phyloP scores from a whole-genome alignment of 495 filamentous ascomycete species.

The Xylaria telfairii region DNA sequence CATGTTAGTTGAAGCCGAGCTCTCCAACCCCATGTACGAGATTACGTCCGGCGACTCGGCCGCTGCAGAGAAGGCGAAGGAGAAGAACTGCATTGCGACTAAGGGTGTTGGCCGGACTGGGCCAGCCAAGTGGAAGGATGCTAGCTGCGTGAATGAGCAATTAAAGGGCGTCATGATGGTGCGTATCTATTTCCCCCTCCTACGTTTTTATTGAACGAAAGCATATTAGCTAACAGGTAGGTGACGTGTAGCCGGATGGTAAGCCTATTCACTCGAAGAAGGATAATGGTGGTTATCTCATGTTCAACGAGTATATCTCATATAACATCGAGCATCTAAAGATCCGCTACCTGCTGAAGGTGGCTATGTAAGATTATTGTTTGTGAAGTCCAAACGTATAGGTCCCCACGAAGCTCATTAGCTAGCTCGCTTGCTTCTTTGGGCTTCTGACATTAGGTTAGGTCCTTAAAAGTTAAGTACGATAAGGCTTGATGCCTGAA shows the following conservation, averaged over 20 bases:
- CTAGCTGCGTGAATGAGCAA: slow-evolving; percentile 55
- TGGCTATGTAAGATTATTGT: slow-evolving; percentile 44
- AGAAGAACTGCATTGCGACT: slow-evolving; percentile 59
- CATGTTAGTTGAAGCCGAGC: slow-evolving; percentile 69
- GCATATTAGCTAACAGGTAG: neutral
- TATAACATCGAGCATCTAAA: slow-evolving; percentile 74
- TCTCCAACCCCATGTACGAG: slow-evolving; percentile 66
- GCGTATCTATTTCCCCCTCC: neutral
- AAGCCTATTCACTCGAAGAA: slow-evolving; percentile 33
- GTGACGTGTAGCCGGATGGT: neutral
- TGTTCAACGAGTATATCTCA: slow-evolving; percentile 68
- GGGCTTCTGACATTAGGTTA: neutral
- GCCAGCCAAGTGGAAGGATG: slow-evolving; percentile 71
- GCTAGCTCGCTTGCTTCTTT: neutral
- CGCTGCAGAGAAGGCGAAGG: slow-evolving; percentile 62
- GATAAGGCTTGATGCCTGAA: neutral
- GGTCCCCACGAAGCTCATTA: neutral
- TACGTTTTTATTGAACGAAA: neutral
- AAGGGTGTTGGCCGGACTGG: slow-evolving; percentile 58
- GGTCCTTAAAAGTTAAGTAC: neutral
- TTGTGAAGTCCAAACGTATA: neutral
- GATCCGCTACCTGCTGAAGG: slow-evolving; percentile 69
- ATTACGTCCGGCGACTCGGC: slow-evolving; percentile 51
- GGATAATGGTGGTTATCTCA: slow-evolving; percentile 39
- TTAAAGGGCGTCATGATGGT: slow-evolving; percentile 64